Evolutionary conservation across 371 early-diverging fungal genomes (phyloP), one percentile per base, ranked within the genome.

Genomic region (Gilbertella persicaria): DNA sequence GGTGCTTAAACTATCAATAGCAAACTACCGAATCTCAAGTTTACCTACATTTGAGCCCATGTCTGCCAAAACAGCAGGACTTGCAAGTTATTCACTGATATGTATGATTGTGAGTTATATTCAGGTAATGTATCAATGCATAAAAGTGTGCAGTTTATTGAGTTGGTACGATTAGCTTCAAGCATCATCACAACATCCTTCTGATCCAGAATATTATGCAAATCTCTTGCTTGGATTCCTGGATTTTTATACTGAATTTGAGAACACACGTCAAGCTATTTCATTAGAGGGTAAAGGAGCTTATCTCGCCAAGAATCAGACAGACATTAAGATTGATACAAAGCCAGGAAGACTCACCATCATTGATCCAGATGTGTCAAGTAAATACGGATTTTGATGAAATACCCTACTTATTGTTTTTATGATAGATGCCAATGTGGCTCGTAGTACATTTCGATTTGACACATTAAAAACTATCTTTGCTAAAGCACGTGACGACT

Each of bases 91-190:
- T 42, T 45, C 60, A 0, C n/a, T 67, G 4, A 52, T 67, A 13
- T 67, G 67, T 29, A 44, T 67, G 12, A 62, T 67, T 38, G 67
- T 66, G 16, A 54, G 48, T 19, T 66, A 41, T 53, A 43, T 66
- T 24, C 58, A 66, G 58, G 64, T 63, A 53, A 44, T 16, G n/a
- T 29, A 4, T 4, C 25, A 6, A 5, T 3, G 14, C 21, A 42
- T 20, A 40, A 51, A 41, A 51, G 5, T 42, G 3, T n/a, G 21
- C 19, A 14, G n/a, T 39, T 30, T 26, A 19, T 45, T 33, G 6
- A 33, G 8, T 2, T 33, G 2, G 13, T 33, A 3, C n/a, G n/a
- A n/a, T 33, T 12, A 61, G 51, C 16, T 50, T n/a, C 47, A 56
- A 25, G 45, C 29, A 36, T 23, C 48, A 10, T 16, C 29, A 4